Base-by-base conservation (phyloP, 345 rosid species). In the Erysimum cheiranthoides region DNA sequence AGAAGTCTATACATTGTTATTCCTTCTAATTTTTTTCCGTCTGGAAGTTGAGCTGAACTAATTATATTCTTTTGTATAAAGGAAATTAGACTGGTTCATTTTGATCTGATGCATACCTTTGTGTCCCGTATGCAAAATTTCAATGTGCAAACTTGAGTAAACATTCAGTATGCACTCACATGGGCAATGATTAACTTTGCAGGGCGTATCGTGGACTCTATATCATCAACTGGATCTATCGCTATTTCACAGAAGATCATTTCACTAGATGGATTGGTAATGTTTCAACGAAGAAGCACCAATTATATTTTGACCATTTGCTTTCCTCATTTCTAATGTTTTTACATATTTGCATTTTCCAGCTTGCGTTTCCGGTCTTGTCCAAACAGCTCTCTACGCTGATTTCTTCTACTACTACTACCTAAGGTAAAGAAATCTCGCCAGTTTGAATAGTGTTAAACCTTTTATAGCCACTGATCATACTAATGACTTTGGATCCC, bases 371-470 rank as follows among this genome's bases (percentile, higher is more conserved):
- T 90, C 97, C 18, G 98, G 97, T 71, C 81, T 93, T 43, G 69
- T 89, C 78, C 98, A 93, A 74, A 93, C 94, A 49, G 96, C 88
- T 65, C 89, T 93, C 13, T 91, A 93, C 38, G 97, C 92, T 1
- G 97, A 93, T 79, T 93, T 93, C 89, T 93, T 93, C 82, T 93
- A 93, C 77, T 93, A 88, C 82, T 93, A 93, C 78, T 91, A 91
- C 80, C 50, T 88, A 28, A 93, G 98, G 98, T 90, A 70, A 54
- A 61, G 36, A 47, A 60, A 57, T 30, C 12, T n/a, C 61, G 42
- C 70, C 31, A 11, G 2, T 32, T 64, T 59, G 13, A 27, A 10
- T 10, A 27, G 7, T 11, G 25, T 34, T 8, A 14, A 52, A 31
- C 18, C 45, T 56, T 25, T 50, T 16, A 34, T 67, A 54, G 8